Base-by-base conservation (phyloP, 2,329 filamentous ascomycete genomes). In the Westerdykella aurantiaca region DNA sequence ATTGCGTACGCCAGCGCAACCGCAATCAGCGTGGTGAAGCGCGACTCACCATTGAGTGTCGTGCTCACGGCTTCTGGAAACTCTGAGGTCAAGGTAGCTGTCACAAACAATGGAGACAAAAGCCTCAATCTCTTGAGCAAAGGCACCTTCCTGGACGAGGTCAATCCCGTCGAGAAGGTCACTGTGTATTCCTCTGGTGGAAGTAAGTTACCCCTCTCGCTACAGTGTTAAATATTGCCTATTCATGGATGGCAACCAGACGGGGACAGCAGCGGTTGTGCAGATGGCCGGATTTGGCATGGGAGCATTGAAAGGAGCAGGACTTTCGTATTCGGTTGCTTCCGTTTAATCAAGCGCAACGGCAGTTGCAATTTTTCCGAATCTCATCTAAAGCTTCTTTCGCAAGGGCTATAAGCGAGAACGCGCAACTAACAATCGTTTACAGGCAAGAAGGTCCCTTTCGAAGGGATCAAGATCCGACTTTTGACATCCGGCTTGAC, bases 381-480 rank as follows among this genome's bases (percentile, higher is more conserved):
- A 35, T 12, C 34, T n/a, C 34, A 29, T 29, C 25, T 9, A 35
- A 14, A 18, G 33, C n/a, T 13, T 35, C 33, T 16, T 6, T 35
- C 7, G 5, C 7, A 3, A 35, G n/a, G 7, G 17, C 3, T 14
- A 12, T 14, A 35, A 14, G 33, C 33, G 33, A 35, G 7, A 9
- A 16, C 17, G 18, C 33, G 17, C 13, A n/a, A 25, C n/a, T 38
- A 23, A 37, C 31, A 37, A 37, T 16, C 33, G n/a, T 12, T 25
- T 29, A 2, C 37, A 74, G 75, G 66, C 38, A 54, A 63, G 21
- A 60, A 70, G 45, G 61, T 78, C 34, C 60, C 66, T 10, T 80
- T 81, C 50, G 71, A 77, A 38, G 78, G 78, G 37, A 70, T 81
- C 47, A 72, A 74, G 34, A 68, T 79, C 34, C 72, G 72, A 29